These are phyloP conservation scores for Diaporthe ampelina DNA, from an alignment of 2,329 filamentous ascomycete species.

Conservation along the genomic window DNA sequence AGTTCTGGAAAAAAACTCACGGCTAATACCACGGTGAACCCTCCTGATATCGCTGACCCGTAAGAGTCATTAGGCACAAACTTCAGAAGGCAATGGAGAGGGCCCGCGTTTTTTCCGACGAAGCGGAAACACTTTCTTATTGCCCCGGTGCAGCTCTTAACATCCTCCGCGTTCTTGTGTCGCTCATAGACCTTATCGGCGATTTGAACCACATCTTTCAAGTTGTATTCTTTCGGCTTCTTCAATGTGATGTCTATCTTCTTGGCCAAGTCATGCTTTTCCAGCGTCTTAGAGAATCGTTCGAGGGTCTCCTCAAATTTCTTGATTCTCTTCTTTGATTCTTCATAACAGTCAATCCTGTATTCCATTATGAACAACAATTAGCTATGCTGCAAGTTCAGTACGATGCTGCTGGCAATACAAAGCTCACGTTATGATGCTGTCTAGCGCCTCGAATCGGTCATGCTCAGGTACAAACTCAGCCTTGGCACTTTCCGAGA, in stretches of 20 bases:
- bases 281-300: not conserved
- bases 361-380: too few relatives aligned
- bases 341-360: too few relatives aligned
- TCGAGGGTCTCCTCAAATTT: not conserved
- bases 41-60: not conserved
- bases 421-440: not conserved
- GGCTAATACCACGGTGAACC: not conserved
- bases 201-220: not conserved
- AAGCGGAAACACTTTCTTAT: not conserved
- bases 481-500: not conserved
- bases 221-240: not conserved
- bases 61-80: not conserved
- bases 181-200: not conserved
- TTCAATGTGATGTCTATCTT: conserved; percentile 1
- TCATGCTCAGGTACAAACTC: conserved; percentile 1
- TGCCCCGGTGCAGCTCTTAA: not conserved
- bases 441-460: not conserved
- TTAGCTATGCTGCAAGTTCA: too few relatives aligned
- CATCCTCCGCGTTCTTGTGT: not conserved
- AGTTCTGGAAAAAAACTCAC: too few relatives aligned
- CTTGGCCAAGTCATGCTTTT: not conserved
- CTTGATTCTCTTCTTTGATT: not conserved
- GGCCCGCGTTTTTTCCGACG: not conserved
- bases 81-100: not conserved
- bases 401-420: too few relatives aligned